Evolutionary conservation across 2,329 filamentous ascomycete genomes (phyloP).

Genomic region (Fusarium multiceps): DNA sequence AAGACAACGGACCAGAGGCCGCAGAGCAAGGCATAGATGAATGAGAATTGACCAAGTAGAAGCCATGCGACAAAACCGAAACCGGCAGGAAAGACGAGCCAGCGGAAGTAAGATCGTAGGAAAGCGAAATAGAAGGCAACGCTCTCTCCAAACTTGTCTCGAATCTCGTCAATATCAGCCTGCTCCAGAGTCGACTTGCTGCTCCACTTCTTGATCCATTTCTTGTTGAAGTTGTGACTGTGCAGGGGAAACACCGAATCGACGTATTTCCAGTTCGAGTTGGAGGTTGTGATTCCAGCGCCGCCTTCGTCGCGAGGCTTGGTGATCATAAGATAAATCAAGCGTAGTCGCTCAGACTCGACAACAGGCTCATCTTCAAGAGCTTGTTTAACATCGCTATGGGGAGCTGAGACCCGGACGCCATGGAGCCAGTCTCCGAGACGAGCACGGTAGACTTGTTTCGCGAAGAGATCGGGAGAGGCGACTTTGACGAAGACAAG

Average conservation of each 20-base stretch:
- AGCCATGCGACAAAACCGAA: slow-evolving; percentile 83
- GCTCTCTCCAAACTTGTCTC: slow-evolving; percentile 81
- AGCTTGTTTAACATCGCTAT: slow-evolving; percentile 74
- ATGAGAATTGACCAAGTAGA: slow-evolving; percentile 85
- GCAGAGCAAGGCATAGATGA: slow-evolving; percentile 80
- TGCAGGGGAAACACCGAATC: slow-evolving; percentile 83
- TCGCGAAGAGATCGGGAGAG: slow-evolving; percentile 77
- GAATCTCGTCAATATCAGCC: slow-evolving; percentile 77
- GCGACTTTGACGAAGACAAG: slow-evolving; percentile 86
- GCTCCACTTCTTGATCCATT: slow-evolving; percentile 80
- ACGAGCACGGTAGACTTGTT: slow-evolving; percentile 86
- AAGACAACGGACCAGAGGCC: slow-evolving; percentile 91
- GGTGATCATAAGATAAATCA: slow-evolving; percentile 87
- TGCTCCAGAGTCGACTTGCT: slow-evolving; percentile 75
- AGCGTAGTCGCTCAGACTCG: slow-evolving; percentile 87
- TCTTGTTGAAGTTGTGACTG: slow-evolving; percentile 78
- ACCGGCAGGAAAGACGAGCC: slow-evolving; percentile 82
- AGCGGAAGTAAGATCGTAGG: slow-evolving; percentile 88
- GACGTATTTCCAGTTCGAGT: slow-evolving; percentile 78
- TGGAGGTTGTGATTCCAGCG: slow-evolving; percentile 77
- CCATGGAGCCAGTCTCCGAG: slow-evolving; percentile 95
- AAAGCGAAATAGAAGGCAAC: slow-evolving; percentile 98
- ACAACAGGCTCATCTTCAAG: slow-evolving; percentile 81
- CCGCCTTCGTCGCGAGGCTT: slow-evolving; percentile 79
- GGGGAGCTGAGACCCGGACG: slow-evolving; percentile 80